Evolutionary conservation across 495 filamentous ascomycete species (phyloP), one percentile per base, ranked within the genome.

Genomic region (Talaromyces stipitatus): DNA sequence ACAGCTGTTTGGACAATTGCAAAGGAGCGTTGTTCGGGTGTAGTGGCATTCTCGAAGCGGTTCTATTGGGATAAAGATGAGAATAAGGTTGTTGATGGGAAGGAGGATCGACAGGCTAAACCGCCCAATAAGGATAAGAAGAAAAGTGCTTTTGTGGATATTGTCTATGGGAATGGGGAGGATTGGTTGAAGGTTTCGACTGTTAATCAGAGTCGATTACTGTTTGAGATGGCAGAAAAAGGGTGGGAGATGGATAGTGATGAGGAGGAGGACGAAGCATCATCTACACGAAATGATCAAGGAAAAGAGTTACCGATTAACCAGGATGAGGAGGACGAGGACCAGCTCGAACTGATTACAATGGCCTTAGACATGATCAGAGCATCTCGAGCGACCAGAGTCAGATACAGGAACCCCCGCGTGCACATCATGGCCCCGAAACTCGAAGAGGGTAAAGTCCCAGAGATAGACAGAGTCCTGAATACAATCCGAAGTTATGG

Each of bases 161-260:
- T 82, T 58, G 67, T 82, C 33, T 76, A 80, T 1, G 72, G 77
- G 64, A 73, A 80, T 63, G 80, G 80, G 50, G 69, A 72, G 61
- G 74, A 80, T 61, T 83, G 82, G 82, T 76, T 84, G 59, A 86
- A 85, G 60, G 79, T 85, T 2, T 83, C 78, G 48, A 85, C 80
- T 23, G 68, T 84, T 27, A 80, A 81, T 55, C 76, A 81, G 57
- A 75, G 65, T 38, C 75, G 83, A 52, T 66, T 86, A 27, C 62
- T 83, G 41, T 79, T 83, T 58, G 82, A 85, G 54, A 78, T 85
- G 64, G 83, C 83, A n/a, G 78, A 85, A 67, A 81, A 79, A 47
- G 81, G 81, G 6, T 85, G 82, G 80, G 81, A 83, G 61, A 68
- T 64, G 16, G 75, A 75, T 59, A 71, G 70, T 29, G 69, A 69